Evolutionary conservation across 1,284 basidiomycete genomes (phyloP).

Genomic region (Chalciporus sp.): DNA sequence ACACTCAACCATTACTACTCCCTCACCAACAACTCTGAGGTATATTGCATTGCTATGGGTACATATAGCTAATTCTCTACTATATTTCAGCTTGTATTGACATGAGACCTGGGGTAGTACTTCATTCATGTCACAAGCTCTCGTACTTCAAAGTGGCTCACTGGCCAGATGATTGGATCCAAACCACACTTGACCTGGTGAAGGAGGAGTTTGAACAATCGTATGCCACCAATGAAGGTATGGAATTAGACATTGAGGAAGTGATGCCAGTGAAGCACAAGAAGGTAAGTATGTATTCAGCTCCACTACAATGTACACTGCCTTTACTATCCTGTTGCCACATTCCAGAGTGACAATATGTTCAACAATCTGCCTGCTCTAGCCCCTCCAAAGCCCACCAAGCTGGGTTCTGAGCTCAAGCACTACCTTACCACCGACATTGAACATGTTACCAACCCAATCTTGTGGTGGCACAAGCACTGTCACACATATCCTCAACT

Average conservation of each 20-base stretch:
- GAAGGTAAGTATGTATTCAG: neutral
- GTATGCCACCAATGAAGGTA: neutral
- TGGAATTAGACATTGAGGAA: neutral
- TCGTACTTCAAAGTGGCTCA: constrained; percentile 30
- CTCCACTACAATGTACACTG: neutral
- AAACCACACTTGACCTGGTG: constrained; percentile 9
- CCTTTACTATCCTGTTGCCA: neutral
- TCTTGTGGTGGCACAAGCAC: constrained; percentile 32
- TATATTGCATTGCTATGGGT: too few relatives aligned
- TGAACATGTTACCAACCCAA: constrained; percentile 18
- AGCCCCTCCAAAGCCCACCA: neutral
- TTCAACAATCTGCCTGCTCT: constrained; percentile 1
- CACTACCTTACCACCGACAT: constrained; percentile 16
- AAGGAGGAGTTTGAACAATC: constrained; percentile 8
- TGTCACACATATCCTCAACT: constrained; percentile 25
- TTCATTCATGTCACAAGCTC: constrained; percentile 36
- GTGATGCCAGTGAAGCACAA: neutral
- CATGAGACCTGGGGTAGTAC: constrained; percentile 21
- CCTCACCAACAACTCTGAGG: constrained; percentile 25
- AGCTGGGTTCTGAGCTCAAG: constrained; percentile 14
- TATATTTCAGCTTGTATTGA: too few relatives aligned
- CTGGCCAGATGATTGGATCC: constrained; percentile 14
- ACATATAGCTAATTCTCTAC: too few relatives aligned
- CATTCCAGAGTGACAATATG: neutral
- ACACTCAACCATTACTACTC: constrained; percentile 31